Base-by-base conservation (phyloP, 1,139 yeast genomes). In the Casaregolazyma lundiana region DNA sequence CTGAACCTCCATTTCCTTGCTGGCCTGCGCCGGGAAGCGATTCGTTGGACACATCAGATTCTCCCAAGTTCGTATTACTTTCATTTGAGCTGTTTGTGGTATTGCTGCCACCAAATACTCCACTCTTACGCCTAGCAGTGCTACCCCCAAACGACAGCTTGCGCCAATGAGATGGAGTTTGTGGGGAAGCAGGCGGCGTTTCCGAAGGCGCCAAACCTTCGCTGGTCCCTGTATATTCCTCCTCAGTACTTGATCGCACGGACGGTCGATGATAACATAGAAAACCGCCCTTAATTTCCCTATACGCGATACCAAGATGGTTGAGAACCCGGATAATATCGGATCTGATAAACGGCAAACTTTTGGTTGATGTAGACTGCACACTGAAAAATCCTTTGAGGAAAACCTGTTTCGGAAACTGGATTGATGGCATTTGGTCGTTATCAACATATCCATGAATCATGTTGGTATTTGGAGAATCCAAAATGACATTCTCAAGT, bases 281-380 rank as follows among this genome's bases (percentile, higher is more conserved):
- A 64, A 92, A 92, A 0, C 97, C 98, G 48, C 97, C 97, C 60
- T 84, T 84, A 19, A 92, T 95, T 66, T 92, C 98, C 53, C 82
- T 85, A 63, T 78, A 90, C 54, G 81, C 80, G 40, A 92, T 94
- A 18, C 89, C 90, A 60, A 88, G 71, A 53, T 80, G 80, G 30
- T 80, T 81, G 63, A 92, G 75, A 1, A 86, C 94, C 26, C 81
- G 77, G 29, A 92, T 85, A 42, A 92, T 81, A 61, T 86, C 90
- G 59, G 85, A 80, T 50, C 97, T 80, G 49, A 92, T 90, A 52
- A 86, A 87, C 7, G 95, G 92, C 48, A 92, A 73, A 18, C 96
- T 90, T 59, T 89, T 89, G 4, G 96, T 87, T 1, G 97, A 88
- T 0, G 98, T 92, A 1, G 96, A 86, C 67, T 89, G 97, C 39